phyloP scores from a whole-genome alignment of 768 basidiomycete genomes.

The Boletus barrowsii region DNA sequence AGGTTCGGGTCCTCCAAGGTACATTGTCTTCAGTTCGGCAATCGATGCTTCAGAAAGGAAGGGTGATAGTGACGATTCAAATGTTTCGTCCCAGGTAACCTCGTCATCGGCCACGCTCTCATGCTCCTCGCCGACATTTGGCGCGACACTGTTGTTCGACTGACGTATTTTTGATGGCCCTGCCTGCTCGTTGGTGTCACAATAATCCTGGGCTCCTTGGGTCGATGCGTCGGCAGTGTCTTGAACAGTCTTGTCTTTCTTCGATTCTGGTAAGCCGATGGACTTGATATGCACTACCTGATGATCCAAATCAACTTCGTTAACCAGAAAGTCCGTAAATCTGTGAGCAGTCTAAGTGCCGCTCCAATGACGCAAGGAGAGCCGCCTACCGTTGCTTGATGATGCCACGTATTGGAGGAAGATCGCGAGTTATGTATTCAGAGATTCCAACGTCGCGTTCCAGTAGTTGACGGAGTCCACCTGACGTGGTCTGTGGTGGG shows the following conservation, averaged over 20 bases:
- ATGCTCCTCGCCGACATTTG: not conserved
- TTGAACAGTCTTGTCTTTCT: constrained; percentile 34
- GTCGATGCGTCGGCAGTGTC: constrained; percentile 12
- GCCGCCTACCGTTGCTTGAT: constrained; percentile 87
- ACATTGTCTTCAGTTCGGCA: constrained; percentile 64
- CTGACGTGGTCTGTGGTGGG: constrained; percentile 45
- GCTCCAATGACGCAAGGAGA: not conserved
- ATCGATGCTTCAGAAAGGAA: constrained; percentile 66
- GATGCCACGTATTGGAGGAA: constrained; percentile 80
- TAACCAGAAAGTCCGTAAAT: constrained; percentile 96
- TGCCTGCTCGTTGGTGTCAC: not conserved
- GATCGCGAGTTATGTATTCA: constrained; percentile 71
- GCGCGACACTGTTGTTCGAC: not conserved
- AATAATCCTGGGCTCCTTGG: constrained; percentile 5
- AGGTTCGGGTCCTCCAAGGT: constrained; percentile 77
- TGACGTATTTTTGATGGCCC: constrained; percentile 6
- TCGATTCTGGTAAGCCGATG: constrained; percentile 65
- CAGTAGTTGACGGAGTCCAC: constrained; percentile 54
- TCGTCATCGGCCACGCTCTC: constrained; percentile 15
- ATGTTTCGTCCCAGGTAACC: constrained; percentile 66
- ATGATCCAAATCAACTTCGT: constrained; percentile 80
- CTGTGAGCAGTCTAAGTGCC: constrained; percentile 38
- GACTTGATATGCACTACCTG: constrained; percentile 80
- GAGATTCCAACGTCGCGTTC: constrained; percentile 90
- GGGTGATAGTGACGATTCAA: constrained; percentile 51